Evolutionary conservation across 2,329 filamentous ascomycete genomes (phyloP).

Genomic region (Metarhizium guizhouense): DNA sequence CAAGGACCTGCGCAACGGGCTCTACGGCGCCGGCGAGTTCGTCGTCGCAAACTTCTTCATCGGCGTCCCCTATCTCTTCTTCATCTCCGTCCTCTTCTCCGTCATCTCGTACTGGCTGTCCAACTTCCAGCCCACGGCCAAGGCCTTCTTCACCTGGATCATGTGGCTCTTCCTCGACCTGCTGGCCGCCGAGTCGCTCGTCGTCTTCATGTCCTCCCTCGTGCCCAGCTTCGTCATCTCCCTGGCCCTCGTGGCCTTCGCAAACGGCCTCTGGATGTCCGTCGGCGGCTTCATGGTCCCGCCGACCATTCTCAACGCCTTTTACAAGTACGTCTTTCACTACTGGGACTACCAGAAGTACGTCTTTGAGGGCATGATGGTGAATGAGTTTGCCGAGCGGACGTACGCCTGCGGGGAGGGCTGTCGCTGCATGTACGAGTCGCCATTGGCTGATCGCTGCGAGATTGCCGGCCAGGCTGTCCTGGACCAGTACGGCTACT

Average conservation of each 20-base stretch:
- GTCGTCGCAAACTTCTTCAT: slow-evolving; percentile 74
- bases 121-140: slow-evolving; percentile 58
- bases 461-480: slow-evolving; percentile 64
- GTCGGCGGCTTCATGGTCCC: slow-evolving; percentile 76
- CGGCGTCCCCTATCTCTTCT: slow-evolving; percentile 71
- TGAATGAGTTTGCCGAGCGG: slow-evolving; percentile 68
- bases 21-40: slow-evolving; percentile 67
- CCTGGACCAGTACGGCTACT: slow-evolving; percentile 60
- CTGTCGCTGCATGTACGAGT: slow-evolving; percentile 67
- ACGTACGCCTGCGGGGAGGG: slow-evolving; percentile 39
- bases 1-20: slow-evolving; percentile 69
- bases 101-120: slow-evolving; percentile 71
- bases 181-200: slow-evolving; percentile 71
- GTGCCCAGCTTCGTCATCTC: slow-evolving; percentile 74
- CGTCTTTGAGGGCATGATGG: slow-evolving; percentile 89
- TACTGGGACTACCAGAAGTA: slow-evolving; percentile 85
- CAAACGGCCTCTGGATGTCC: slow-evolving; percentile 85
- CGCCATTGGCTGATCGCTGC: slow-evolving; percentile 43
- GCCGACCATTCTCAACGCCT: slow-evolving; percentile 63
- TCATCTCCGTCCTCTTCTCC: slow-evolving; percentile 69
- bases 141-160: slow-evolving; percentile 67
- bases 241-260: slow-evolving; percentile 72
- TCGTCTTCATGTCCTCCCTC: slow-evolving; percentile 64
- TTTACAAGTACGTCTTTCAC: slow-evolving; percentile 81
- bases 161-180: slow-evolving; percentile 83